Conservation (phyloP, 345 rosid species). For the Carallia brachiata region DNA sequence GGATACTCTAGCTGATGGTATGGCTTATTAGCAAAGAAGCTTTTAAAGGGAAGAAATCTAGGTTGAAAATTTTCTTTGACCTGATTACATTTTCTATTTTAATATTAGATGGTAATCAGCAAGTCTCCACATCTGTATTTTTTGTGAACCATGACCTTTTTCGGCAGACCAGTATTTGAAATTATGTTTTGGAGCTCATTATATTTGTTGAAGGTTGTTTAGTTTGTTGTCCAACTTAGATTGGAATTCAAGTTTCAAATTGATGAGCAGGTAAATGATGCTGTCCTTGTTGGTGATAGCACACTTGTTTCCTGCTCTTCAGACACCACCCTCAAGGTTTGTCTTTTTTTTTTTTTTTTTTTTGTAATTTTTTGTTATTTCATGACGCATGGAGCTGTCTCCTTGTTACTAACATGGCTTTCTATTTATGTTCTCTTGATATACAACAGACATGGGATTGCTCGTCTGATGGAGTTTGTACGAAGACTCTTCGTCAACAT, state of each 20-base stretch:
- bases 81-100: background rate
- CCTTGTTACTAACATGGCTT: background rate
- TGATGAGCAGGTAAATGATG: slow-evolving; percentile 81
- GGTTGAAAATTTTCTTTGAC: background rate
- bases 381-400: background rate
- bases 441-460: slow-evolving; percentile 73
- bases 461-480: slow-evolving; percentile 83
- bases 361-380: slow-evolving; percentile 4
- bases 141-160: background rate
- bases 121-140: background rate
- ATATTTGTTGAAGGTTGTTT: background rate
- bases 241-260: background rate
- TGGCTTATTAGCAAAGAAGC: background rate
- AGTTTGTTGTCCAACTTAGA: background rate
- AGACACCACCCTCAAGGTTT: slow-evolving; percentile 93
- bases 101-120: background rate
- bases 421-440: slow-evolving; percentile 17
- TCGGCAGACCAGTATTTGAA: background rate
- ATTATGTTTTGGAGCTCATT: slow-evolving; percentile 6
- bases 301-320: slow-evolving; percentile 96
- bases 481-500: slow-evolving; percentile 87
- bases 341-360: slow-evolving; percentile 2
- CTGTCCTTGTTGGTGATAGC: slow-evolving; percentile 69
- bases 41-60: background rate
- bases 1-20: slow-evolving; percentile 1